Conservation (phyloP, 495 filamentous ascomycete species). For the Evernia prunastri region DNA sequence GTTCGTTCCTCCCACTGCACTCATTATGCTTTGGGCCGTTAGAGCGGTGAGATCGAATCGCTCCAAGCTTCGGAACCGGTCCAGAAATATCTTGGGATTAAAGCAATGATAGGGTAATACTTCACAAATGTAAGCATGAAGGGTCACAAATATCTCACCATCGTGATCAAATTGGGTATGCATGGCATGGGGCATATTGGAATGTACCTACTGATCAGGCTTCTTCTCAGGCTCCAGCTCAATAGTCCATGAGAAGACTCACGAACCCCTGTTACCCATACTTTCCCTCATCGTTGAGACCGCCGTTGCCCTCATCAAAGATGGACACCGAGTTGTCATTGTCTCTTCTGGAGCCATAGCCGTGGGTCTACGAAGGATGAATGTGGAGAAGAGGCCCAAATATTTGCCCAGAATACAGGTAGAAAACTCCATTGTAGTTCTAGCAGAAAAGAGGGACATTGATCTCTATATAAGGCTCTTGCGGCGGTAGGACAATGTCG, state of each 20-base stretch:
- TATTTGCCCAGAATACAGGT: conserved; percentile 79
- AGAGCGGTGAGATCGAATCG: background rate
- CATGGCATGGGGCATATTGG: conserved; percentile 13
- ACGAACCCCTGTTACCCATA: conserved; percentile 89
- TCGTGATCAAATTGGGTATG: conserved; percentile 94
- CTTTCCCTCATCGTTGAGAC: conserved; percentile 89
- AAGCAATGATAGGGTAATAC: background rate
- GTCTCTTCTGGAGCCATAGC: conserved; percentile 97
- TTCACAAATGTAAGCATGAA: conserved; percentile 32
- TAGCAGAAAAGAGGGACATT: background rate
- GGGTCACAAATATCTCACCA: conserved; percentile 49
- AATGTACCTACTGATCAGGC: conserved; percentile 9
- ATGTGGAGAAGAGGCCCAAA: conserved; percentile 82
- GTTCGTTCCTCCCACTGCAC: too few relatives aligned
- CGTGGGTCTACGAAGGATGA: conserved; percentile 81
- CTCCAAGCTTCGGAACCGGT: background rate
- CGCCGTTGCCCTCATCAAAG: conserved; percentile 70
- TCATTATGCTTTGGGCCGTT: too few relatives aligned
- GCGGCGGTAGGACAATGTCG: conserved; percentile 95
- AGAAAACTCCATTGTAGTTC: conserved; percentile 6
- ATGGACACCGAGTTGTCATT: conserved; percentile 90
- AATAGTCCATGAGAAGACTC: conserved; percentile 92
- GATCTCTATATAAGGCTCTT: conserved; percentile 56
- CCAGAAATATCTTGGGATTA: background rate
- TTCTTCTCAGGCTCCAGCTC: conserved; percentile 75